A percentile compares a stretch with the other conserved stretches of the same genome.
Conservation (phyloP, 305 asterid genomes). For the Fraxinus greggii region DNA sequence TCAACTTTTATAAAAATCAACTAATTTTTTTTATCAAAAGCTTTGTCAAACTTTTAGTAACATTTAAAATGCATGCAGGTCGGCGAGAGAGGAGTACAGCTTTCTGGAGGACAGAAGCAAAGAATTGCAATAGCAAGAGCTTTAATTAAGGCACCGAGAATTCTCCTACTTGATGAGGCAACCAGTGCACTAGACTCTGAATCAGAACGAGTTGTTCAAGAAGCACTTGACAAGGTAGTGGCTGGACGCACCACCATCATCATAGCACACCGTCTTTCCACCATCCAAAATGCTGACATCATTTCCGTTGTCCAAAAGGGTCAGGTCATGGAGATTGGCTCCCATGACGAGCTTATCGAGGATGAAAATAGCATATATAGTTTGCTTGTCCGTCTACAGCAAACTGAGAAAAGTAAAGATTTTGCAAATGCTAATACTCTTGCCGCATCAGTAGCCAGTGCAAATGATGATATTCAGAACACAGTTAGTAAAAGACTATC, state of each 20-base stretch:
- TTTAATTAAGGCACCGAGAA: conserved; percentile 68
- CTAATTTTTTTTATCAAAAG: not conserved
- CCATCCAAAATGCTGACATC: conserved; percentile 76
- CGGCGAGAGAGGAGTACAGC: conserved; percentile 93
- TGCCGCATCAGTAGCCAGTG: conserved; percentile 22
- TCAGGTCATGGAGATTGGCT: conserved; percentile 63
- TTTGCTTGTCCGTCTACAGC: conserved; percentile 65
- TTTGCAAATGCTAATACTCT: not conserved
- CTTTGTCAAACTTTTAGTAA: not conserved
- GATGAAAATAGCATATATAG: conserved; percentile 54
- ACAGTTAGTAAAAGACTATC: conserved; percentile 49
- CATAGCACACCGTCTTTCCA: conserved; percentile 93
- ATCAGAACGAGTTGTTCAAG: conserved; percentile 82
- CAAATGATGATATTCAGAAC: conserved; percentile 38
- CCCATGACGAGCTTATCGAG: conserved; percentile 59
- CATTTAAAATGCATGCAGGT: conserved; percentile 44
- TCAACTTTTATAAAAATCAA: not conserved
- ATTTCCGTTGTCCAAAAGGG: conserved; percentile 74
- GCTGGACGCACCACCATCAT: conserved; percentile 82
- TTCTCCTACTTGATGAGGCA: conserved; percentile 92
- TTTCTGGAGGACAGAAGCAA: conserved; percentile 97
- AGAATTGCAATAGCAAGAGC: conserved; percentile 96
- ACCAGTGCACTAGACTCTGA: conserved; percentile 90
- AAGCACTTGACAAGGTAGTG: conserved; percentile 83
- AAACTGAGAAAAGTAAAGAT: conserved; percentile 37